Evolutionary conservation across 176 grass and related monocot species (phyloP), one percentile per base, ranked within the genome.

Genomic region (Pontederia paniculata): DNA sequence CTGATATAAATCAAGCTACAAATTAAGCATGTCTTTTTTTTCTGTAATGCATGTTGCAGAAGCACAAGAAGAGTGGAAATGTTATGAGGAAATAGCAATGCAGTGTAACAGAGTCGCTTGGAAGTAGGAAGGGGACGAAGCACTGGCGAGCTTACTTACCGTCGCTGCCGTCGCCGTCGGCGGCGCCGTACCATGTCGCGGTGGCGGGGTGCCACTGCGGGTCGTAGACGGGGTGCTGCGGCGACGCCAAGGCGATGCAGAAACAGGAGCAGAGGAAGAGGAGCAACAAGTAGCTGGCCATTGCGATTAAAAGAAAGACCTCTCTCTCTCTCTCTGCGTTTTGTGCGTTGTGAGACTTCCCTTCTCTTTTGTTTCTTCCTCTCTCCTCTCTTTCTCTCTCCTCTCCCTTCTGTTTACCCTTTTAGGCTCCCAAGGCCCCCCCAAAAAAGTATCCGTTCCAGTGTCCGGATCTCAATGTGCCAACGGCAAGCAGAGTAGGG

Each of bases 131-230:
- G 0, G 13, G 41, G 42, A 2, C 11, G 0, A 3, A 16, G 2
- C 28, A 19, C 17, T 1, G 2, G 20, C 9, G 63, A 19, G 44
- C 18, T 56, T 73, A 98, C 18, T 56, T 73, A 98, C 94, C 87
- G 63, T 81, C 76, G 71, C 87, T 98, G 72, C 94, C 87, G 72
- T 98, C 94, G 62, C 94, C 94, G 2, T 93, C 80, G 14, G 94
- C 65, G 14, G 79, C 77, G 49, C 94, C 94, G 58, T 93, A 98
- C 94, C 94, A 98, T 43, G 94, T 98, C 52, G 94, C 94, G 49
- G 83, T 91, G 15, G 94, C 94, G 21, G 83, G 70, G 6, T 85
- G 80, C 94, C 94, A 98, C 71, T 98, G 87, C 58, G 61, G 53
- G 70, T 89, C 90, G 23, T 66, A 67, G 52, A 44, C 67, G 55